Percentiles rank a stretch among this genome's conserved stretches.
These are phyloP conservation scores for Epichloe brachyelytri DNA, from an alignment of 2,329 filamentous ascomycete species.

Conservation along the genomic window DNA sequence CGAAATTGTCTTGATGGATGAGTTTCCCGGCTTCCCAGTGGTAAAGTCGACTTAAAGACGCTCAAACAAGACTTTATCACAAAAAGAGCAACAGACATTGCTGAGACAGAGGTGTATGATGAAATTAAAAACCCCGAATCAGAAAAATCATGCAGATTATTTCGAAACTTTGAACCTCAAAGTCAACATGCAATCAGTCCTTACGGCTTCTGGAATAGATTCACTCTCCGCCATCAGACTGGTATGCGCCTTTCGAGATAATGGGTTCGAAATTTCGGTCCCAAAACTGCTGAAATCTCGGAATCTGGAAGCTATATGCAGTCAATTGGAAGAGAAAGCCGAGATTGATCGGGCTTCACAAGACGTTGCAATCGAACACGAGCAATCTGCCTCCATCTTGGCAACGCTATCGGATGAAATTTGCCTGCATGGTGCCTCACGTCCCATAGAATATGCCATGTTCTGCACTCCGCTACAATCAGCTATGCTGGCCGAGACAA, in stretches of 20 bases:
- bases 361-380: not conserved
- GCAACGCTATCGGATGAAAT: not conserved
- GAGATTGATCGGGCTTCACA: not conserved
- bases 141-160: slow-evolving; percentile 26
- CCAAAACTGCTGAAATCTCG: slow-evolving; percentile 47
- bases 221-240: slow-evolving; percentile 40
- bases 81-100: slow-evolving; percentile 7
- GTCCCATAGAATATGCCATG: slow-evolving; percentile 10
- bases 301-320: slow-evolving; percentile 22
- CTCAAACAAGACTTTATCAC: slow-evolving; percentile 39
- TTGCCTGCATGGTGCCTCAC: too few relatives aligned
- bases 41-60: slow-evolving; percentile 63
- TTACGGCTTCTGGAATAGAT: slow-evolving; percentile 49
- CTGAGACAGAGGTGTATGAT: not conserved
- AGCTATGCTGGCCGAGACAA: slow-evolving; percentile 70
- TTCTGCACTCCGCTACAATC: slow-evolving; percentile 62
- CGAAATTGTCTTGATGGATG: slow-evolving; percentile 50
- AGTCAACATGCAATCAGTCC: slow-evolving; percentile 24
- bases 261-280: slow-evolving; percentile 43
- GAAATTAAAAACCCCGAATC: slow-evolving; percentile 12
- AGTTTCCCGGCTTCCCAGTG: slow-evolving; percentile 69
- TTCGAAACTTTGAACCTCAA: slow-evolving; percentile 26
- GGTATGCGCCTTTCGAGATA: slow-evolving; percentile 47
- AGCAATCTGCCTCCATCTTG: not conserved
- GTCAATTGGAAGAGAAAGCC: not conserved